A percentile compares a stretch with the other conserved stretches of the same genome.
Conservation (phyloP, 75 land plant genomes). For the Isoetes taiwanensis region DNA sequence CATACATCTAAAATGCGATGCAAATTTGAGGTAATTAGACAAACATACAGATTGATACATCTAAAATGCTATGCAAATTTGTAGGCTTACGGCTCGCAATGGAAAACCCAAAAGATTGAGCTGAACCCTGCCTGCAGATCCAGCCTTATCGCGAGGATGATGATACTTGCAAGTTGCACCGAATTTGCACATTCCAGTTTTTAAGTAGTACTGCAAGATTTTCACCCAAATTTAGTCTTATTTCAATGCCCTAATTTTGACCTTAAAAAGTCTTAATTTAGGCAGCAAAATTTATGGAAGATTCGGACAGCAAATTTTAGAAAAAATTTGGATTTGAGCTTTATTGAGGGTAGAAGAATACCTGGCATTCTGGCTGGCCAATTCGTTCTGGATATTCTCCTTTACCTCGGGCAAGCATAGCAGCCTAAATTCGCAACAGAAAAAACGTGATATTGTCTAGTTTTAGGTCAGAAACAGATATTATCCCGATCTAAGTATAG, state of each 20-base stretch:
- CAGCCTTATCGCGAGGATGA: conserved; percentile 38
- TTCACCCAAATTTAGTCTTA: no score
- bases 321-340: no score
- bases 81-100: conserved; percentile 47
- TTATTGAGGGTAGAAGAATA: no score
- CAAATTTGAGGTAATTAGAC: background rate
- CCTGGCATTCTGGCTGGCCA: conserved; percentile 68
- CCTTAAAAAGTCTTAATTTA: no score
- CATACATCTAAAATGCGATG: background rate
- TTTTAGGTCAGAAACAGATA: background rate
- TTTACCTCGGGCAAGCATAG: conserved; percentile 23
- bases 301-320: no score
- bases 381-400: conserved; percentile 58
- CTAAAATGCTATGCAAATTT: background rate
- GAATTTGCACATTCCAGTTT: conserved; percentile 51
- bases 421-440: background rate
- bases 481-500: background rate
- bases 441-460: background rate
- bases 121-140: conserved; percentile 44
- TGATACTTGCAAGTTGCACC: conserved; percentile 49
- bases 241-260: no score
- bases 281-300: no score
- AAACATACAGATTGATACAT: background rate
- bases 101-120: conserved; percentile 67
- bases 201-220: conserved; percentile 34